phyloP scores from a whole-genome alignment of 805 yeast species.

The Metschnikowia vanudenii region DNA sequence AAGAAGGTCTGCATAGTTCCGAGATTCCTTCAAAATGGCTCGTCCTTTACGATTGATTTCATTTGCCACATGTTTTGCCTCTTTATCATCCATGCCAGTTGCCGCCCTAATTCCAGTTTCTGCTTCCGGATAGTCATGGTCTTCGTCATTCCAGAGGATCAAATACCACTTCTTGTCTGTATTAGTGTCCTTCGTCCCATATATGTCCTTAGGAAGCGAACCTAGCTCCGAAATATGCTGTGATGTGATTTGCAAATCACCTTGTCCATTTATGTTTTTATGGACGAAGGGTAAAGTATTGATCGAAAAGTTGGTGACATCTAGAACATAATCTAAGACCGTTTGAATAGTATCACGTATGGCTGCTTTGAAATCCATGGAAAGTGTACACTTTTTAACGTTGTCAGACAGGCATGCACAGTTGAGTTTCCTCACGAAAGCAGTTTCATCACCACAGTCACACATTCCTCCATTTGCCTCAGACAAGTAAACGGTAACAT shows the following conservation, averaged over 20 bases:
- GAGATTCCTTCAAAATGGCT: conserved; percentile 42
- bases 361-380: conserved; percentile 19
- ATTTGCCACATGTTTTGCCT: conserved; percentile 39
- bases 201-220: conserved; percentile 30
- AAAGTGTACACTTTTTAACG: conserved; percentile 7
- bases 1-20: conserved; percentile 23
- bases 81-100: conserved; percentile 22
- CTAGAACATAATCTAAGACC: conserved; percentile 43
- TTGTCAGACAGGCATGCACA: conserved; percentile 43
- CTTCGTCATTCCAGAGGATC: conserved; percentile 77
- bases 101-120: conserved; percentile 43
- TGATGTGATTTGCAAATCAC: conserved; percentile 23
- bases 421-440: conserved; percentile 53
- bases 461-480: conserved; percentile 52
- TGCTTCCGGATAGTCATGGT: conserved; percentile 60
- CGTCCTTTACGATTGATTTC: conserved; percentile 52
- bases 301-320: conserved; percentile 39
- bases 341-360: conserved; percentile 30
- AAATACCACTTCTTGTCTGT: conserved; percentile 41
- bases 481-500: conserved; percentile 53
- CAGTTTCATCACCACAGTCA: conserved; percentile 71
- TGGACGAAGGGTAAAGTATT: conserved; percentile 43
- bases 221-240: conserved; percentile 30
- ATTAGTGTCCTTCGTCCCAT: conserved; percentile 36
- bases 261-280: conserved; percentile 26